Base-by-base conservation (phyloP, 345 rosid genomes). In the Populus tremula region DNA sequence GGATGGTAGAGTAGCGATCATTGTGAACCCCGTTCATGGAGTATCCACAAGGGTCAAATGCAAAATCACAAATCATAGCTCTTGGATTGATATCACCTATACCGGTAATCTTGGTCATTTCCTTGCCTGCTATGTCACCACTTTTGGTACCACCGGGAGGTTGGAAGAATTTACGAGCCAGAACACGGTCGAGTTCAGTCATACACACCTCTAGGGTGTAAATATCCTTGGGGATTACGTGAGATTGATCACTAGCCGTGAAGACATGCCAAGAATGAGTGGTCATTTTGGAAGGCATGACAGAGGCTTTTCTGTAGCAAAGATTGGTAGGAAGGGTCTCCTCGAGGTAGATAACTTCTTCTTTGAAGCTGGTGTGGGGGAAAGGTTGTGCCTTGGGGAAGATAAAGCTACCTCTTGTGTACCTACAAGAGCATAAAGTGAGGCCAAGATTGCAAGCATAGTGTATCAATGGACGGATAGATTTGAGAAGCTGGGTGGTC, bases 41-140 rank as follows among this genome's bases (percentile, higher is more conserved):
- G 86, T 96, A 96, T 1, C 99, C 99, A 62, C 99, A 96, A 0
- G 99, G 99, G 68, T 96, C 98, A 70, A 96, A 96, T 5, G 90
- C 99, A 35, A 92, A 96, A 59, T 96, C 99, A 50, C 99, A 91
- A 2, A 96, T 79, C 49, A 87, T 85, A 0, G 99, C 87, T 29
- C 83, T 82, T 1, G 93, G 93, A 71, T 89, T 96, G 62, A 93
- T 91, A 31, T 75, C 84, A 1, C 80, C 83, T 20, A 93, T 91
- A 5, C 97, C 94, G 18, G 97, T 93, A 54, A 89, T 77, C 56
- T 85, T 84, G 1, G 99, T 96, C 97, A 96, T 93, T 73, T 90
- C 97, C 43, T 83, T 91, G 1, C 97, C 97, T 0, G 92, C 88
- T 0, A 86, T 59, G 61, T 91, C 94, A 1, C 94, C 92, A 21